These are phyloP conservation scores for Ulota crispa DNA, from an alignment of 225 moss, liverwort and hornwort genomes.

Conservation along the genomic window DNA sequence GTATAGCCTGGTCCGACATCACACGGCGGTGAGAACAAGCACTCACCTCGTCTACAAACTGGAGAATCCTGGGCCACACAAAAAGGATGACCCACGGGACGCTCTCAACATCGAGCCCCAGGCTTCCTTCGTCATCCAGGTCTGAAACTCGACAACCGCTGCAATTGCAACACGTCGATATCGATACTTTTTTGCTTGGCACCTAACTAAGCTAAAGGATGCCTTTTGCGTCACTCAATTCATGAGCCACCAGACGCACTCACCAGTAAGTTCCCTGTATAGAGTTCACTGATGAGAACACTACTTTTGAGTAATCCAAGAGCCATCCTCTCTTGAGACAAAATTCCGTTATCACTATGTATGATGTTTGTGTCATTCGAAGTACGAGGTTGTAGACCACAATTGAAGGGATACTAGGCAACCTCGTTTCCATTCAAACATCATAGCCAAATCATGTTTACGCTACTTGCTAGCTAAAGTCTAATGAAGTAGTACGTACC, in stretches of 20 bases:
- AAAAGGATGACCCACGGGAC: slow-evolving; percentile 33
- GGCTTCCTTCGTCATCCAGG: slow-evolving; percentile 51
- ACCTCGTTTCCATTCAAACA: not conserved
- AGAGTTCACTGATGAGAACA: not conserved
- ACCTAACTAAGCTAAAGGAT: not conserved
- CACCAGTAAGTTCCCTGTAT: not conserved
- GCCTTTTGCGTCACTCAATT: not conserved
- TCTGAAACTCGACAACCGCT: not conserved
- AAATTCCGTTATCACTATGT: not conserved
- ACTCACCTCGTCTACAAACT: slow-evolving; percentile 54
- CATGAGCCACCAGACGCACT: too few species aligned
- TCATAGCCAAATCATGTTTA: not conserved
- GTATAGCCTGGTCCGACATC: slow-evolving; percentile 46
- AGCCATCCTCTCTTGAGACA: not conserved
- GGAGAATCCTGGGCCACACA: slow-evolving; percentile 43
- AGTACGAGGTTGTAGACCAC: not conserved
- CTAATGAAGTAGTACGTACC: not conserved
- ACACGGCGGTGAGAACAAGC: slow-evolving; percentile 33
- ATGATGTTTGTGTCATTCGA: not conserved
- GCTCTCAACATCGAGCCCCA: slow-evolving; percentile 44
- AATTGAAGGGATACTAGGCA: not conserved
- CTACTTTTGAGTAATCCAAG: not conserved
- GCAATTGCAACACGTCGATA: not conserved
- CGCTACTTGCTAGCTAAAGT: not conserved
- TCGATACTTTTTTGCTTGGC: not conserved